Conservation (phyloP, 2,329 filamentous ascomycete genomes). For the Pseudogymnoascus pannorum region DNA sequence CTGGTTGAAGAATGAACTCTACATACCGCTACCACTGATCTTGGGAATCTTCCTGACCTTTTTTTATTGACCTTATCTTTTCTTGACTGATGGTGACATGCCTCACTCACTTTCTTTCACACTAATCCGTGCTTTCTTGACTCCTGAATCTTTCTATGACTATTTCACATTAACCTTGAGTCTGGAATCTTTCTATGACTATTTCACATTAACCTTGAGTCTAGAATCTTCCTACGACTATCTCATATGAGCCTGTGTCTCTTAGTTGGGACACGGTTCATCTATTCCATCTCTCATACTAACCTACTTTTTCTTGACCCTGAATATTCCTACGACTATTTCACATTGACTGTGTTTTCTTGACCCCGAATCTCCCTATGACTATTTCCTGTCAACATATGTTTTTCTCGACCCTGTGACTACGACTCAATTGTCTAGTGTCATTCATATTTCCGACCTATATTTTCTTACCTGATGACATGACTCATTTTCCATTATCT, state of each 20-base stretch:
- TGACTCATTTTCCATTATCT: not conserved
- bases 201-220: not conserved
- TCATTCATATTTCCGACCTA: not conserved
- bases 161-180: not conserved
- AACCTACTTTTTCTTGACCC: not conserved
- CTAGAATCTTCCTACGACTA: too few species aligned
- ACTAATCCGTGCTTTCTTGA: not conserved
- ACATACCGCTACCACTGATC: not conserved
- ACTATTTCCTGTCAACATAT: too few species aligned
- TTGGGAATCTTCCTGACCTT: not conserved
- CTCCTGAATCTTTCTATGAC: not conserved
- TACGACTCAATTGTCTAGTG: too few species aligned
- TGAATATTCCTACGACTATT: constrained; percentile 1
- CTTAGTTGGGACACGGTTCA: too few species aligned
- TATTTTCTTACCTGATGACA: not conserved
- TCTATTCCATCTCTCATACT: too few species aligned
- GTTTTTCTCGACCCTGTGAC: not conserved
- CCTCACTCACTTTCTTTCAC: not conserved
- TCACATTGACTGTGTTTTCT: not conserved
- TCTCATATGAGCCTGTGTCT: not conserved
- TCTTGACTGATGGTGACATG: not conserved
- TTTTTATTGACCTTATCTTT: not conserved
- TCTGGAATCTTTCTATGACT: not conserved
- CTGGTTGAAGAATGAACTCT: not conserved
- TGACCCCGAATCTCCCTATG: too few species aligned